phyloP scores from a whole-genome alignment of 2,329 filamentous ascomycete genomes.

The Sclerotinia nivalis region DNA sequence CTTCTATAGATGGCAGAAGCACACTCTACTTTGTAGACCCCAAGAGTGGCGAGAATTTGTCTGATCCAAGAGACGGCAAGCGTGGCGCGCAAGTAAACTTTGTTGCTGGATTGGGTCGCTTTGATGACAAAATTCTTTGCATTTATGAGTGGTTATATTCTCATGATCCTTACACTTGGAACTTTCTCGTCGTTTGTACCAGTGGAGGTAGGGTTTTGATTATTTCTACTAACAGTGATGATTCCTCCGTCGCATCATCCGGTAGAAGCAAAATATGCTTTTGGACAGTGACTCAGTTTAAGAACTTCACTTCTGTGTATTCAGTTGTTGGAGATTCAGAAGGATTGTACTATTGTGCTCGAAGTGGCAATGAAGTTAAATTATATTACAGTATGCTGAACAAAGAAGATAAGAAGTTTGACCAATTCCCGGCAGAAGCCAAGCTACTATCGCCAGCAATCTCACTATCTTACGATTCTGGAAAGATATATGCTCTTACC shows the following conservation, averaged over 20 bases:
- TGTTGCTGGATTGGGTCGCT: conserved; percentile 57
- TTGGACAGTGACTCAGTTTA: conserved; percentile 49
- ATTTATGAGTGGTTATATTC: conserved; percentile 65
- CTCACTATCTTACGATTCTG: conserved; percentile 50
- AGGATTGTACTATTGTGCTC: conserved; percentile 57
- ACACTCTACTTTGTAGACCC: conserved; percentile 59
- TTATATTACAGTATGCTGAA: background rate
- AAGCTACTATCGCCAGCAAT: conserved; percentile 56
- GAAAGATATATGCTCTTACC: conserved; percentile 54
- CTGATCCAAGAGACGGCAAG: conserved; percentile 44
- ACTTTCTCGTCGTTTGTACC: conserved; percentile 63
- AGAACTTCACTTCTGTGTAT: conserved; percentile 49
- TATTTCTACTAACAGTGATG: conserved; percentile 47
- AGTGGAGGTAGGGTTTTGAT: conserved; percentile 57
- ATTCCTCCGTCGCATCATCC: background rate
- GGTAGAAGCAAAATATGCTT: conserved; percentile 47
- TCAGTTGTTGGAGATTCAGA: conserved; percentile 56
- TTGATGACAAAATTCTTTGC: conserved; percentile 59
- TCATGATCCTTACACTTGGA: conserved; percentile 58
- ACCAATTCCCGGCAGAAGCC: conserved; percentile 48
- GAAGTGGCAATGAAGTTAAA: conserved; percentile 41
- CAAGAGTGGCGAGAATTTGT: conserved; percentile 54
- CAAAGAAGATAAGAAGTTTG: conserved; percentile 51
- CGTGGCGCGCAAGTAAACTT: conserved; percentile 48
- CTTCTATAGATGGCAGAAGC: conserved; percentile 47